A percentile compares a stretch with the other conserved stretches of the same genome.
phyloP scores from a whole-genome alignment of 1,284 basidiomycete genomes.

The Entoloma clypeatum region DNA sequence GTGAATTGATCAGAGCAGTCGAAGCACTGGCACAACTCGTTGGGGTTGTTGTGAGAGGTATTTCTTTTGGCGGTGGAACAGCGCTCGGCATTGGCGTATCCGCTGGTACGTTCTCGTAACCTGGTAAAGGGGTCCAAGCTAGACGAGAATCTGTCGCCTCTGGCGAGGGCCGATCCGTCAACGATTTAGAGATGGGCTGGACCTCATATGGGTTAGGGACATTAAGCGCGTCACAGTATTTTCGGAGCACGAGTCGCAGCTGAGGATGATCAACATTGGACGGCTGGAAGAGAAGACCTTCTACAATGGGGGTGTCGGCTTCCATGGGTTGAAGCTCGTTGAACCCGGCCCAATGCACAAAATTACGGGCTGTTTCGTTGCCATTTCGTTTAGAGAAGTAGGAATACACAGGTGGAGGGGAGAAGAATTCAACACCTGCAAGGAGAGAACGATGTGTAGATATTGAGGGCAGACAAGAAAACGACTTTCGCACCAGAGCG shows the following conservation, averaged over 20 bases:
- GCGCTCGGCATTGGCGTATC: conserved; percentile 14
- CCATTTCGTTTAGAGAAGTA: neutral
- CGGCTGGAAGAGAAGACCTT: conserved; percentile 21
- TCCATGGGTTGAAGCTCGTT: conserved; percentile 26
- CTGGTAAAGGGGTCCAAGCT: conserved; percentile 20
- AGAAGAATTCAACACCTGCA: conserved; percentile 2
- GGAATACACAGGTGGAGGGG: neutral
- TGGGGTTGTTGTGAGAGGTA: neutral
- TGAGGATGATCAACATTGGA: conserved; percentile 27
- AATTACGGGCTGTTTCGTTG: conserved; percentile 15
- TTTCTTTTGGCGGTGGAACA: conserved; percentile 1
- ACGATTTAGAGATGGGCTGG: neutral
- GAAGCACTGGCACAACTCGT: neutral
- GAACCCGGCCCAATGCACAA: conserved; percentile 36
- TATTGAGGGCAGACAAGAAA: neutral
- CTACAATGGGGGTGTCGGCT: conserved; percentile 15
- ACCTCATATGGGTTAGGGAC: conserved; percentile 29
- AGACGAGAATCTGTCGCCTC: conserved; percentile 9
- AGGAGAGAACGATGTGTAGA: neutral
- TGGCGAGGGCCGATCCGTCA: conserved; percentile 1
- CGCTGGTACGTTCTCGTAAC: conserved; percentile 8
- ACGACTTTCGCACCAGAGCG: conserved; percentile 22
- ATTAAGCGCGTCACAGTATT: conserved; percentile 18
- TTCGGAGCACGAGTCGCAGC: conserved; percentile 30
- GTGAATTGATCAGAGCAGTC: no score